Evolutionary conservation across 139 green algal genomes (phyloP).

Genomic region (Picochlorum sp.): DNA sequence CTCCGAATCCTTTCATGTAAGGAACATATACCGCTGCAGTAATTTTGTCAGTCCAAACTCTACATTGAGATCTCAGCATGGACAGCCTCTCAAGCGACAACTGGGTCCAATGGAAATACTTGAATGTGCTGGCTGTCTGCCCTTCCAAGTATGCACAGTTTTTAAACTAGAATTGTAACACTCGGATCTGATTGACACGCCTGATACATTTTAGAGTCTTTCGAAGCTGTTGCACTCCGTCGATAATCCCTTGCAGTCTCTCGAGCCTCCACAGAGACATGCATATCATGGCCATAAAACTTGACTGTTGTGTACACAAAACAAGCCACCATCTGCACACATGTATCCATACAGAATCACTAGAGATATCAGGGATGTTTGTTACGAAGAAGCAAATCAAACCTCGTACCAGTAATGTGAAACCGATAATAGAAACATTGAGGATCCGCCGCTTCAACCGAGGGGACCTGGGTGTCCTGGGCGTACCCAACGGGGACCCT

Average conservation of each 20-base stretch:
- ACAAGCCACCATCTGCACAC: not conserved
- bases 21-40: slow-evolving; percentile 20
- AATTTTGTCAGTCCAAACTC: slow-evolving; percentile 8
- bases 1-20: slow-evolving; percentile 2
- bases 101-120: slow-evolving; percentile 17
- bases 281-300: slow-evolving; percentile 1
- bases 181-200: not conserved
- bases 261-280: too few relatives aligned
- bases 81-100: slow-evolving; percentile 17
- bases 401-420: too few relatives aligned
- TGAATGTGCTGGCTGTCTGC: not conserved
- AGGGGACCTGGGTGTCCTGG: not conserved
- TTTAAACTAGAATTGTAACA: too few relatives aligned
- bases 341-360: too few relatives aligned
- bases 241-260: too few relatives aligned
- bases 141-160: slow-evolving; percentile 4
- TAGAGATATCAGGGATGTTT: too few relatives aligned
- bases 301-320: not conserved
- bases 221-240: too few relatives aligned
- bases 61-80: slow-evolving; percentile 12
- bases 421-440: too few relatives aligned
- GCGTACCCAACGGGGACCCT: not conserved
- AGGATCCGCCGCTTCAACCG: not conserved
- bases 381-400: too few relatives aligned
- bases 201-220: not conserved